These are phyloP conservation scores for Chaetomium tenue DNA, from an alignment of 495 filamentous ascomycete genomes.

Conservation along the genomic window DNA sequence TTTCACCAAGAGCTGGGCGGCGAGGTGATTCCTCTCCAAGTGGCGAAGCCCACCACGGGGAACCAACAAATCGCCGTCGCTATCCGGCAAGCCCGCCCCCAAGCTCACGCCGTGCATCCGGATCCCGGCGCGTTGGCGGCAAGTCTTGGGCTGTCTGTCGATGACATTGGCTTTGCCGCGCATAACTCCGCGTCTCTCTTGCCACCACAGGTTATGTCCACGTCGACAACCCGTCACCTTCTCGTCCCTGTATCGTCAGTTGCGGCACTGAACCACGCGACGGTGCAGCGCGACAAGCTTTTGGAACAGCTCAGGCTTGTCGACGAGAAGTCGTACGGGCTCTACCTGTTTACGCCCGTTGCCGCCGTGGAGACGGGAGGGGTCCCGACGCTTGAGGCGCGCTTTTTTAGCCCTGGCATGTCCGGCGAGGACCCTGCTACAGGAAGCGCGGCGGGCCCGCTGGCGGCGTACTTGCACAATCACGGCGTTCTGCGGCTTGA, in stretches of 20 bases:
- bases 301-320: conserved; percentile 9
- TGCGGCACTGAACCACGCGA: conserved; percentile 11
- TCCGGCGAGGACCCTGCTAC: conserved; percentile 21
- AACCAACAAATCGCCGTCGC: background rate
- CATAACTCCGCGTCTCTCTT: too few relatives aligned
- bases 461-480: conserved; percentile 18
- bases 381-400: conserved; percentile 6
- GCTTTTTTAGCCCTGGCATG: conserved; percentile 22
- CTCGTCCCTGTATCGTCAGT: conserved; percentile 16
- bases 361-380: background rate
- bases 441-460: conserved; percentile 20
- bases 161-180: conserved; percentile 4
- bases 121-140: background rate
- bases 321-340: conserved; percentile 12
- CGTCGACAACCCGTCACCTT: conserved; percentile 20
- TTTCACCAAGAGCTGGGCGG: conserved; percentile 22
- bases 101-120: conserved; percentile 6
- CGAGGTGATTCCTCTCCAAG: background rate
- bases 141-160: background rate
- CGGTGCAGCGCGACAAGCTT: conserved; percentile 7
- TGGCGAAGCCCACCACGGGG: background rate
- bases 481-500: conserved; percentile 13
- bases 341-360: conserved; percentile 13
- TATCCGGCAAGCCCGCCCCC: conserved; percentile 12
- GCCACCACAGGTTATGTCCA: conserved; percentile 18